Evolutionary conservation across 441 rosid species (phyloP).

Genomic region (Populus hybrid): DNA sequence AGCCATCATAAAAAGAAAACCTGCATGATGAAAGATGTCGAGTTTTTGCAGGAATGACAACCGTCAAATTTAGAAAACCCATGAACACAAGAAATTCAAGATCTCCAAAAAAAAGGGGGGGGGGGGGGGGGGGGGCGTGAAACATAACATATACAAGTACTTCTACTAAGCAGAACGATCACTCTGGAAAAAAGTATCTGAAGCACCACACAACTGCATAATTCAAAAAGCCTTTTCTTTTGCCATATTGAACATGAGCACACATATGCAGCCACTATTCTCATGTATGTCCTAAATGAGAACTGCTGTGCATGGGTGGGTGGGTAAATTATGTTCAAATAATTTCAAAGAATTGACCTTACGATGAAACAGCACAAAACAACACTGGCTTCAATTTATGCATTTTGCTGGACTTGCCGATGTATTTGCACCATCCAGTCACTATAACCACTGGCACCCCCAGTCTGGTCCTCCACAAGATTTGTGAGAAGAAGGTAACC

Average conservation of each 20-base stretch:
- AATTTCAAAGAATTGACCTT: not conserved
- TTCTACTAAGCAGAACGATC: not conserved
- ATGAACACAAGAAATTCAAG: not conserved
- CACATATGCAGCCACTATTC: not conserved
- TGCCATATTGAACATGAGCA: not conserved
- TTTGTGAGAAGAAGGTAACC: slow-evolving; percentile 75
- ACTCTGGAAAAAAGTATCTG: too few species aligned
- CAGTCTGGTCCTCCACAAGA: slow-evolving; percentile 82
- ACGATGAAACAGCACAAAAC: slow-evolving; percentile 6
- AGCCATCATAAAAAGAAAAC: slow-evolving; percentile 2
- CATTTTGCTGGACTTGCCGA: slow-evolving; percentile 81
- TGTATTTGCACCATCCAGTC: slow-evolving; percentile 86
- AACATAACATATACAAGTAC: not conserved
- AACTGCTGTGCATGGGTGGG: not conserved
- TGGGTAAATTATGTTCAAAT: not conserved
- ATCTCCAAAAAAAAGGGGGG: not conserved
- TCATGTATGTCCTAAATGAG: not conserved
- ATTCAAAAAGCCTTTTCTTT: not conserved
- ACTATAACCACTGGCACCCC: slow-evolving; percentile 69
- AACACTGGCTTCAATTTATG: slow-evolving; percentile 46
- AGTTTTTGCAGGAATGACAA: not conserved
- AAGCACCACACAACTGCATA: not conserved
- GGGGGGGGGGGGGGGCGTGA: too few species aligned
- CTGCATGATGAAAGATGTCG: slow-evolving; percentile 14
- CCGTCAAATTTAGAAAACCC: not conserved